Percentiles rank a stretch among this genome's conserved stretches.
Evolutionary conservation across 805 yeast genomes (phyloP).

Genomic region (Helenozyma baotianmanensis): DNA sequence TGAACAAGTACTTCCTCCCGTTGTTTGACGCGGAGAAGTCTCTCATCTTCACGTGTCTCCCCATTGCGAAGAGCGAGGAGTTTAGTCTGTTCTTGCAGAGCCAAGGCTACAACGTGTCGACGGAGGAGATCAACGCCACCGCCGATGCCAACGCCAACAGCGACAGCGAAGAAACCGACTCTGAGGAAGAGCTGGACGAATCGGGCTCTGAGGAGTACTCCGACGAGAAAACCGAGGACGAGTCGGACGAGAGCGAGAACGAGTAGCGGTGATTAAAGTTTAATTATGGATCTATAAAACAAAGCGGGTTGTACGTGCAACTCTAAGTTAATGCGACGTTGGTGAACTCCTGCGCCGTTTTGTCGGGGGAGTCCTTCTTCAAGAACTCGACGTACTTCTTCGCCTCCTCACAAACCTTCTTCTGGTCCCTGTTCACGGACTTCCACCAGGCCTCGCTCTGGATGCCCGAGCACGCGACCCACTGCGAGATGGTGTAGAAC

Average conservation of each 20-base stretch:
- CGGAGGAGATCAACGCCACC: slow-evolving; percentile 48
- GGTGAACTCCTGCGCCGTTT: slow-evolving; percentile 3
- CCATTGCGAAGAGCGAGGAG: slow-evolving; percentile 54
- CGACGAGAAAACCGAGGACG: slow-evolving; percentile 5
- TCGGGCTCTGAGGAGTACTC: background rate
- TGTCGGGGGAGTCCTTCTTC: slow-evolving; percentile 13
- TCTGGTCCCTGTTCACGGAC: slow-evolving; percentile 11
- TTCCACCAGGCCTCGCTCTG: slow-evolving; percentile 18
- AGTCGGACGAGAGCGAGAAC: background rate
- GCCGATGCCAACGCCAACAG: no score
- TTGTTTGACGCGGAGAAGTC: slow-evolving; percentile 58
- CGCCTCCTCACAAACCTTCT: slow-evolving; percentile 19
- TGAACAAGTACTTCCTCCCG: slow-evolving; percentile 58
- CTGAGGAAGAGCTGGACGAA: slow-evolving; percentile 4
- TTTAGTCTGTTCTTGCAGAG: slow-evolving; percentile 43
- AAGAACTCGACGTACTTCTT: slow-evolving; percentile 21
- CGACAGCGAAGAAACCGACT: slow-evolving; percentile 1
- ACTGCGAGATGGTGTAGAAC: slow-evolving; percentile 19
- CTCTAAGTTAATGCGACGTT: no score
- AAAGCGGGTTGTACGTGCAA: background rate
- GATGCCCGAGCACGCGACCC: slow-evolving; percentile 23
- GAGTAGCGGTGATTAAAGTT: background rate
- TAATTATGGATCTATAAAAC: no score
- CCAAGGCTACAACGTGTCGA: slow-evolving; percentile 56
- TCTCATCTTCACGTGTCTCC: slow-evolving; percentile 65